A percentile compares a stretch with the other conserved stretches of the same genome.
Evolutionary conservation across 2,329 filamentous ascomycete genomes (phyloP).

Genomic region (Hysterium pulicare): DNA sequence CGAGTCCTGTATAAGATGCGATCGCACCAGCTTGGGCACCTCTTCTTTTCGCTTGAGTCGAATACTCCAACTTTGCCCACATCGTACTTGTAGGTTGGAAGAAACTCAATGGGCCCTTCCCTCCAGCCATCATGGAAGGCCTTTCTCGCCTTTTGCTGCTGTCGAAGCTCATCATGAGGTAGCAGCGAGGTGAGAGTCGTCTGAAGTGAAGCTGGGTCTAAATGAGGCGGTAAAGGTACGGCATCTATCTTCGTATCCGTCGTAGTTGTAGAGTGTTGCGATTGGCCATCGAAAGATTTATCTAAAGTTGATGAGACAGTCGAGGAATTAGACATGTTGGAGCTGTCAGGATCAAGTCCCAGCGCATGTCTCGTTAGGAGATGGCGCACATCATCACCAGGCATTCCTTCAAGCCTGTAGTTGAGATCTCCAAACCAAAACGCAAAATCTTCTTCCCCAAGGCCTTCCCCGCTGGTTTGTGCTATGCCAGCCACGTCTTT

Average conservation of each 20-base stretch:
- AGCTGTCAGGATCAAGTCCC: constrained; percentile 44
- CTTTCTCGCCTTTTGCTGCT: constrained; percentile 70
- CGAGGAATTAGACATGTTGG: no score
- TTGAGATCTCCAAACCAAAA: constrained; percentile 98
- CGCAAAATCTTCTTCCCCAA: constrained; percentile 88
- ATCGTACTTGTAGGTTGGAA: constrained; percentile 98
- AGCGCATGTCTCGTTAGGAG: constrained; percentile 78
- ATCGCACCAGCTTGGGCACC: constrained; percentile 95
- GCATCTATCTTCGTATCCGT: constrained; percentile 12
- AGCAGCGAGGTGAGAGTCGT: constrained; percentile 84
- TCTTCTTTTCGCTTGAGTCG: constrained; percentile 90
- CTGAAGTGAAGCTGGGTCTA: constrained; percentile 82
- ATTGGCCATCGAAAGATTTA: background rate
- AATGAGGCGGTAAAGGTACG: constrained; percentile 43
- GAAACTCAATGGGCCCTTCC: constrained; percentile 81
- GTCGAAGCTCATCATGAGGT: constrained; percentile 81
- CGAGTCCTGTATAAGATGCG: constrained; percentile 83
- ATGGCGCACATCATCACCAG: constrained; percentile 84
- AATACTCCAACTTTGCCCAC: constrained; percentile 88
- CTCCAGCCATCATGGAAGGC: constrained; percentile 89
- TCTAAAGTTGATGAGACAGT: constrained; percentile 7
- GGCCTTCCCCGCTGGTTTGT: constrained; percentile 57
- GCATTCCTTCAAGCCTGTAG: constrained; percentile 83
- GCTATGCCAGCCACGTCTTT: constrained; percentile 61
- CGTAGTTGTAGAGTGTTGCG: background rate